Evolutionary conservation across 306 rosid genomes (phyloP).

Genomic region (Carpinus viminea): DNA sequence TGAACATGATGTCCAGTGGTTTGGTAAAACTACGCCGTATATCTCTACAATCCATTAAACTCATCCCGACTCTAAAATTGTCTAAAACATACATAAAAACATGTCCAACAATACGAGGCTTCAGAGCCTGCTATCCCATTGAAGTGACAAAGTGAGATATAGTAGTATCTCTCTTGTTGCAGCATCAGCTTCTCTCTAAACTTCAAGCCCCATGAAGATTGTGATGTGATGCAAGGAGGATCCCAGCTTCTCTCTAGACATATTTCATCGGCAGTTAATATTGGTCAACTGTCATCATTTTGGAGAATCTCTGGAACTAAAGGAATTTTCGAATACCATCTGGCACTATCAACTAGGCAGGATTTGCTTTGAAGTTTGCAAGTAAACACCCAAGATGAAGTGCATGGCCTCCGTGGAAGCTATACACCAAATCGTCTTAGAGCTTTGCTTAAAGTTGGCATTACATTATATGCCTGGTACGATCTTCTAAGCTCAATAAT

Average conservation of each 20-base stretch:
- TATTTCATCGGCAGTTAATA: slow-evolving; percentile 5
- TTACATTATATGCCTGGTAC: slow-evolving; percentile 94
- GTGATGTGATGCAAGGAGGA: slow-evolving; percentile 5
- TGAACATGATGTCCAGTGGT: background rate
- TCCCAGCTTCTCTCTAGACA: slow-evolving; percentile 26
- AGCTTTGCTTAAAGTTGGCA: slow-evolving; percentile 95
- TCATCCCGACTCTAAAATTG: background rate
- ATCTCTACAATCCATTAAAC: background rate
- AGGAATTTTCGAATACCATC: slow-evolving; percentile 13
- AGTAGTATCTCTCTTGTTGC: slow-evolving; percentile 19
- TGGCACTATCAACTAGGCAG: slow-evolving; percentile 18
- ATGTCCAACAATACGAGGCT: slow-evolving; percentile 20
- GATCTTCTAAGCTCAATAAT: slow-evolving; percentile 97
- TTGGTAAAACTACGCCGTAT: background rate
- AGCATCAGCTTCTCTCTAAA: slow-evolving; percentile 16
- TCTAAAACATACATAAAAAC: background rate
- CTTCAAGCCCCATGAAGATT: slow-evolving; percentile 10
- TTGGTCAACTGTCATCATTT: slow-evolving; percentile 3
- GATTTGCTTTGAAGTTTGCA: slow-evolving; percentile 13
- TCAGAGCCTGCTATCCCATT: slow-evolving; percentile 19
- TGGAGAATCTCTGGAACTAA: slow-evolving; percentile 11
- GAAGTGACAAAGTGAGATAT: slow-evolving; percentile 4
- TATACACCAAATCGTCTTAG: slow-evolving; percentile 84
- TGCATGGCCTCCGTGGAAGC: slow-evolving; percentile 29
- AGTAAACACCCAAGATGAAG: slow-evolving; percentile 10